Evolutionary conservation across 495 filamentous ascomycete genomes (phyloP).

Genomic region (Neurospora tetraspora): DNA sequence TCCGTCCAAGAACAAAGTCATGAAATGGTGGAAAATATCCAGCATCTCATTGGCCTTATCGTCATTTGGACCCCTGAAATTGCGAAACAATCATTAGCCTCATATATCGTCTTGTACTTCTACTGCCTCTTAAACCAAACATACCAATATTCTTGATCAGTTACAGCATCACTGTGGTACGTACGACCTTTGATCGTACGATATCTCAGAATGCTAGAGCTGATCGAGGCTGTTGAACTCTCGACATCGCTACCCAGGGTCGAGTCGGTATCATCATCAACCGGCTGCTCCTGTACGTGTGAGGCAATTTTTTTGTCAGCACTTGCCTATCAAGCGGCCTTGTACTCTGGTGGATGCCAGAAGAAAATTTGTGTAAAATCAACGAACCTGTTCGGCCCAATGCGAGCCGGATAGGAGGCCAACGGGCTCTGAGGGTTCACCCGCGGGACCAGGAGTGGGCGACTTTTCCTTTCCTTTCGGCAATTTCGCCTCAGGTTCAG

Average conservation of each 20-base stretch:
- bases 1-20: constrained; percentile 35
- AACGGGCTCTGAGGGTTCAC: neutral
- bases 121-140: neutral
- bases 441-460: neutral
- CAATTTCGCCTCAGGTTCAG: neutral
- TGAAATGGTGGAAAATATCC: constrained; percentile 20
- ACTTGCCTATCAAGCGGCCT: neutral
- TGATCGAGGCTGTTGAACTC: constrained; percentile 19
- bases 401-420: neutral
- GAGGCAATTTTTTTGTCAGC: neutral
- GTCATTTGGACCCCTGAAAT: constrained; percentile 22
- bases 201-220: constrained; percentile 27
- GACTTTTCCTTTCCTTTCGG: neutral
- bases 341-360: neutral
- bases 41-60: constrained; percentile 23
- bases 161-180: constrained; percentile 17
- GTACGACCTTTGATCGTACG: constrained; percentile 20
- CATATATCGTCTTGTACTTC: neutral
- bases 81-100: neutral
- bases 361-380: neutral
- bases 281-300: neutral
- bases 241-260: constrained; percentile 23
- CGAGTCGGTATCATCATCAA: constrained; percentile 27
- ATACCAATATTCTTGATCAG: constrained; percentile 18
- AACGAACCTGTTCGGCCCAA: neutral